Percentiles rank a stretch among this genome's conserved stretches.
Conservation (phyloP, 179 eudicot genomes). For the Dionaea muscipula region DNA sequence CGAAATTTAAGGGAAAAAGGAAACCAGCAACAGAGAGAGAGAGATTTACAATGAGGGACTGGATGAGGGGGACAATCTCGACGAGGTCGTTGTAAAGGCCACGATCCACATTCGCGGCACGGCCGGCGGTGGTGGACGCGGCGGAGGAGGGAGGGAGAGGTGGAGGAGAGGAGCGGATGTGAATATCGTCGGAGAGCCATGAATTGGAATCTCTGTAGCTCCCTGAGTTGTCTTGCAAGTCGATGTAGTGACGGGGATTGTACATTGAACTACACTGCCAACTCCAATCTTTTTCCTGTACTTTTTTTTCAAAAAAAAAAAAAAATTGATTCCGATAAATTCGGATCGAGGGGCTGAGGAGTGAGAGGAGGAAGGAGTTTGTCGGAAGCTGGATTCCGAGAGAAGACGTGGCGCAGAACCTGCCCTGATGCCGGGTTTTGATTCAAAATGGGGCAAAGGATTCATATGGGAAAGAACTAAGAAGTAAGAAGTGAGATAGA, state of each 20-base stretch:
- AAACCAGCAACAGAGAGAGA: slow-evolving; percentile 1
- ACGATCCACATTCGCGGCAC: slow-evolving; percentile 38
- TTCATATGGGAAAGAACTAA: too few species aligned
- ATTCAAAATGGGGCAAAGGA: too few species aligned
- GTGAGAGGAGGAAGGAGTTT: too few species aligned
- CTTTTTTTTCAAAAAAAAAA: too few species aligned
- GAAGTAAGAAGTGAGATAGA: too few species aligned
- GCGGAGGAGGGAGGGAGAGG: slow-evolving; percentile 2
- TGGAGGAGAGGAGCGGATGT: slow-evolving; percentile 7
- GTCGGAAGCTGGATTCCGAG: too few species aligned
- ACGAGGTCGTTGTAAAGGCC: slow-evolving; percentile 53
- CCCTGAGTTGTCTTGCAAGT: slow-evolving; percentile 3
- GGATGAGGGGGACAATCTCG: slow-evolving; percentile 72
- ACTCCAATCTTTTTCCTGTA: too few species aligned
- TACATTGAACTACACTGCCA: too few species aligned
- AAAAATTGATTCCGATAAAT: too few species aligned
- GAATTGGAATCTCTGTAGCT: slow-evolving; percentile 9
- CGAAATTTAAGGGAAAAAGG: background rate
- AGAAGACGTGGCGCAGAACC: too few species aligned
- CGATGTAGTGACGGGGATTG: slow-evolving; percentile 2
- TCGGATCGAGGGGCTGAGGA: too few species aligned
- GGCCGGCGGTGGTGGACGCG: slow-evolving; percentile 9
- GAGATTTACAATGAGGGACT: slow-evolving; percentile 57
- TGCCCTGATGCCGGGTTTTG: too few species aligned
- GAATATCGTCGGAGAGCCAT: slow-evolving; percentile 1